A percentile compares a stretch with the other conserved stretches of the same genome.
These are phyloP conservation scores for Psophocarpus tetragonolobus DNA, from an alignment of 306 rosid species.

Conservation along the genomic window DNA sequence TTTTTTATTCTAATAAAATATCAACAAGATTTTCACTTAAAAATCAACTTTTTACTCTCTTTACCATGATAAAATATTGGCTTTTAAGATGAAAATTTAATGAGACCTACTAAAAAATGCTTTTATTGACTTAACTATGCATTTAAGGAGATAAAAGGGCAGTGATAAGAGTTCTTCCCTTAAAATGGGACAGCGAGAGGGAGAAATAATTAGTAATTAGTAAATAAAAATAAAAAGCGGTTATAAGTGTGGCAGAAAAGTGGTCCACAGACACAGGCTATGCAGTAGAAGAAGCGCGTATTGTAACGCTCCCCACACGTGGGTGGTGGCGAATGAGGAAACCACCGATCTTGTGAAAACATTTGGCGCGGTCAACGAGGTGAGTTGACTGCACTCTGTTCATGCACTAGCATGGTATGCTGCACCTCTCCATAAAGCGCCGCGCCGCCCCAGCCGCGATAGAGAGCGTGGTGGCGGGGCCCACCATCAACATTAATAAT, in stretches of 20 bases:
- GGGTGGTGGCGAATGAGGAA: neutral
- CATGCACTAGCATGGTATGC: conserved; percentile 4
- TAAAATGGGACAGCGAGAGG: neutral
- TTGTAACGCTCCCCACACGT: conserved; percentile 30
- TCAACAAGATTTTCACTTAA: no score
- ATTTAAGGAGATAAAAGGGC: neutral
- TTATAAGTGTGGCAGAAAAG: conserved; percentile 31
- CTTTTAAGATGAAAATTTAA: no score
- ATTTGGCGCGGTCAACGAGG: conserved; percentile 55
- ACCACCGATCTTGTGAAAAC: neutral
- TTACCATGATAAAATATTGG: no score
- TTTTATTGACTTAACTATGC: no score
- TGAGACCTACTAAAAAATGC: no score
- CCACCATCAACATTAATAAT: conserved; percentile 32
- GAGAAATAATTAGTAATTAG: no score
- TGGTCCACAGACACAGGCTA: neutral
- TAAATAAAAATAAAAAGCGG: neutral
- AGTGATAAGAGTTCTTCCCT: neutral
- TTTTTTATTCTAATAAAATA: no score
- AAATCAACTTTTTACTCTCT: no score
- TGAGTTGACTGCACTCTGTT: conserved; percentile 48
- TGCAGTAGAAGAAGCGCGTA: conserved; percentile 29
- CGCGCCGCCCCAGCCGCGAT: conserved; percentile 51
- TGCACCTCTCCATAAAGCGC: conserved; percentile 18
- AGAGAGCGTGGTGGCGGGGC: conserved; percentile 43